Percentiles rank a stretch among this genome's conserved stretches.
Conservation (phyloP, 192 early-diverging fungal genomes). For the Podila minutissima region DNA sequence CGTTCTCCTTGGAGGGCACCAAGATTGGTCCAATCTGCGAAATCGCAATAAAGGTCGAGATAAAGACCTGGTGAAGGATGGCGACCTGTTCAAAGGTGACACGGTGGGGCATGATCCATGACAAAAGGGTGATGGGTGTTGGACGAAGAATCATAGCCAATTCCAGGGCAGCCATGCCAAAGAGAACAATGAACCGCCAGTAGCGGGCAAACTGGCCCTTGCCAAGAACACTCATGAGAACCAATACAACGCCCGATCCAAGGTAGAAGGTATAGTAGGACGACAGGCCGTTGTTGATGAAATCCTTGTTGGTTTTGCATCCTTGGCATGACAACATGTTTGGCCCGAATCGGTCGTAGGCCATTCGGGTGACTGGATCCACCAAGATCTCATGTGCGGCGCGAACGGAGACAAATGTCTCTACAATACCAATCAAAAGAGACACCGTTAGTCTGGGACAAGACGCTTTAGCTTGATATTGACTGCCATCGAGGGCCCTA, state of each 20-base stretch:
- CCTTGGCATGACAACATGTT: conserved; percentile 32
- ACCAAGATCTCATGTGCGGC: conserved; percentile 49
- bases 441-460: neutral
- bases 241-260: conserved; percentile 48
- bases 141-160: conserved; percentile 51
- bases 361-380: conserved; percentile 40
- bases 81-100: conserved; percentile 54
- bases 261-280: conserved; percentile 50
- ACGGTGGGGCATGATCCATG: conserved; percentile 39
- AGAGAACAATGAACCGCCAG: conserved; percentile 58
- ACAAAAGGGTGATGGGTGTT: conserved; percentile 21
- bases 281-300: conserved; percentile 15
- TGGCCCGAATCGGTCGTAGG: conserved; percentile 55
- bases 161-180: conserved; percentile 55
- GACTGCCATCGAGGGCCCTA: too few species aligned
- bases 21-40: conserved; percentile 59
- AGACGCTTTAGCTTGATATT: neutral
- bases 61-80: conserved; percentile 55
- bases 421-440: neutral
- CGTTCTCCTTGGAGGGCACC: conserved; percentile 47
- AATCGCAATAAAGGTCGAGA: conserved; percentile 56
- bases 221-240: conserved; percentile 55
- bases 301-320: conserved; percentile 46
- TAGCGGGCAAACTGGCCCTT: conserved; percentile 60
- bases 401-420: conserved; percentile 41